phyloP scores from a whole-genome alignment of 2,329 filamentous ascomycete species.

The Fusarium sp. region DNA sequence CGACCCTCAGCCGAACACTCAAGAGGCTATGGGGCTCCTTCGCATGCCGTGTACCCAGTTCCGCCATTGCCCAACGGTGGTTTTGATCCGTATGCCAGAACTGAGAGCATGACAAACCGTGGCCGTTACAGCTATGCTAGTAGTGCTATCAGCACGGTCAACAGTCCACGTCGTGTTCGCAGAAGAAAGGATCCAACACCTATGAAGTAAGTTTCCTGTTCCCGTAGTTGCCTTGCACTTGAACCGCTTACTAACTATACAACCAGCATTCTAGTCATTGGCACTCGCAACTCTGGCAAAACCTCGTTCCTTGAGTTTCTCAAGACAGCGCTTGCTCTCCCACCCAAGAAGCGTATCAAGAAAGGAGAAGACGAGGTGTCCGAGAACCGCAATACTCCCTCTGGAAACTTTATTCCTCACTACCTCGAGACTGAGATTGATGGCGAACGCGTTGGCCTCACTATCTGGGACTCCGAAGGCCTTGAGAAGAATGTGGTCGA shows the following conservation, averaged over 20 bases:
- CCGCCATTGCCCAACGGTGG: conserved; percentile 73
- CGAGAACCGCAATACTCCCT: conserved; percentile 64
- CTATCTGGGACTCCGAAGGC: conserved; percentile 96
- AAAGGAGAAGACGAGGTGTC: conserved; percentile 71
- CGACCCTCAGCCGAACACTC: conserved; percentile 66
- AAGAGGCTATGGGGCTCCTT: conserved; percentile 57
- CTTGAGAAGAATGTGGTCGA: conserved; percentile 96
- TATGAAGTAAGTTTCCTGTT: conserved; percentile 86
- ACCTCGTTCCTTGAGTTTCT: conserved; percentile 98
- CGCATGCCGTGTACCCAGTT: conserved; percentile 59
- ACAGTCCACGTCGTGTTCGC: conserved; percentile 90
- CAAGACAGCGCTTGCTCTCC: conserved; percentile 84
- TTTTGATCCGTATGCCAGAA: conserved; percentile 83
- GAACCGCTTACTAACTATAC: conserved; percentile 7
- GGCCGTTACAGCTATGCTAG: conserved; percentile 97
- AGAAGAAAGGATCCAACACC: conserved; percentile 97
- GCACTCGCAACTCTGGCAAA: conserved; percentile 89
- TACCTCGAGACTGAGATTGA: conserved; percentile 97
- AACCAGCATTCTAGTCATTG: conserved; percentile 86
- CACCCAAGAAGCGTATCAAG: conserved; percentile 79
- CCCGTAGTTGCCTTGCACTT: neutral
- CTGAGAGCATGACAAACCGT: conserved; percentile 96
- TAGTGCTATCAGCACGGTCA: conserved; percentile 89
- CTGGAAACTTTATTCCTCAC: conserved; percentile 84
- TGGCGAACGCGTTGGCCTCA: conserved; percentile 89